Evolutionary conservation across 768 basidiomycete species (phyloP), one percentile per base, ranked within the genome.

Genomic region (Cantharellus cinnabarinus): DNA sequence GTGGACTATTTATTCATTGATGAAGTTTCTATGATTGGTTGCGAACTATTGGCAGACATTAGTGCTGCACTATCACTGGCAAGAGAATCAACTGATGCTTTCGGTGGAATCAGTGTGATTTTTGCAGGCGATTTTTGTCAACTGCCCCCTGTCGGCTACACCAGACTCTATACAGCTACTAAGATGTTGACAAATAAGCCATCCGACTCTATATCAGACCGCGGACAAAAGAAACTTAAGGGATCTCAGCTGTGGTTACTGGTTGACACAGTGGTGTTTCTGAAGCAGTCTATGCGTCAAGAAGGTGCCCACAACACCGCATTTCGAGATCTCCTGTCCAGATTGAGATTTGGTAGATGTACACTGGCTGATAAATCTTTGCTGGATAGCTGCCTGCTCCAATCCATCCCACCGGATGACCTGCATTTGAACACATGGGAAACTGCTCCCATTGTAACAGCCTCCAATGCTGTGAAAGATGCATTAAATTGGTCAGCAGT

Each of bases 1-100:
- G 62, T 63, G 3, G 58, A 63, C 15, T 63, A 53, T 35, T 37
- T 62, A 2, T 52, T 62, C 38, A 60, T 62, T 4, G 61, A 62
- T 35, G 61, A 62, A 40, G 53, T 59, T 2, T 62, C 61, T 15
- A 62, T 62, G 61, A 41, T 62, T 20, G 42, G 57, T 14, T 29
- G 35, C 14, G 35, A 61, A 51, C 34, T 61, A 41, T 29, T 60
- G 2, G 56, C 40, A 34, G 60, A 60, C 15, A 60, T 60, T n/a
- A 52, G 42, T 3, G 55, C 57, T 4, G 55, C 56, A 14, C 37
- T 60, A 4, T 42, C 29, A n/a, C 38, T 35, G 3, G 60, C 60
- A 7, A 58, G 54, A 53, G 60, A 55, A 34, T 40, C 34, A 39
- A 52, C 15, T 2, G 20, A 59, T 3, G 29, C 58, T 2, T 61